Percentiles rank a stretch among this genome's conserved stretches.
Evolutionary conservation across 306 rosid genomes (phyloP).

Genomic region (Acacia acuminata): DNA sequence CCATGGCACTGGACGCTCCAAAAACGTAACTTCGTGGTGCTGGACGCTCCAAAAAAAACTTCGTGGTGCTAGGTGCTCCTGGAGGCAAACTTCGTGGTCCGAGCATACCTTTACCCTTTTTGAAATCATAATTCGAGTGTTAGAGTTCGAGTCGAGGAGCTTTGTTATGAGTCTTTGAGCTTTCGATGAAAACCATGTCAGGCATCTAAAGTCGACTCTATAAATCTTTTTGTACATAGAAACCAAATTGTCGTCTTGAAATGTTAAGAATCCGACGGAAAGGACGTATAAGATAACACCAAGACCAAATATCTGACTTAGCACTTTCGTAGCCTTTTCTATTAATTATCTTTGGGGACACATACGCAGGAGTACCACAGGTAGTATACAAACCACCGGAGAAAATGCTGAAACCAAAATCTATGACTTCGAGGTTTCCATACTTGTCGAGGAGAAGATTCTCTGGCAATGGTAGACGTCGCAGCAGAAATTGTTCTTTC

Average conservation of each 20-base stretch:
- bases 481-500: too few species aligned
- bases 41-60: too few species aligned
- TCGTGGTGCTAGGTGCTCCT: too few species aligned
- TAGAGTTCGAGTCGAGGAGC: constrained; percentile 81
- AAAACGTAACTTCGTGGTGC: too few species aligned
- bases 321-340: constrained; percentile 93
- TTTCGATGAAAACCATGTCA: constrained; percentile 81
- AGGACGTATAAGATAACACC: constrained; percentile 94
- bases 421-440: constrained; percentile 81
- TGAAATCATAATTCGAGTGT: constrained; percentile 47
- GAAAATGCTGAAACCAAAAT: constrained; percentile 80
- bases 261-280: constrained; percentile 84
- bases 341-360: constrained; percentile 86
- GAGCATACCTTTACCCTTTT: too few species aligned
- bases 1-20: too few species aligned
- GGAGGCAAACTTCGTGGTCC: too few species aligned
- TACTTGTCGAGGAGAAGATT: constrained; percentile 78
- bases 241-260: constrained; percentile 80
- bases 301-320: constrained; percentile 91
- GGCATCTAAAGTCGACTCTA: constrained; percentile 87
- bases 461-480: constrained; percentile 90
- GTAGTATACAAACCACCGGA: constrained; percentile 82
- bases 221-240: constrained; percentile 80
- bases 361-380: constrained; percentile 95
- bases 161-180: constrained; percentile 65